Base-by-base conservation (phyloP, 1,284 basidiomycete species). In the Pisolithus thermaeus region DNA sequence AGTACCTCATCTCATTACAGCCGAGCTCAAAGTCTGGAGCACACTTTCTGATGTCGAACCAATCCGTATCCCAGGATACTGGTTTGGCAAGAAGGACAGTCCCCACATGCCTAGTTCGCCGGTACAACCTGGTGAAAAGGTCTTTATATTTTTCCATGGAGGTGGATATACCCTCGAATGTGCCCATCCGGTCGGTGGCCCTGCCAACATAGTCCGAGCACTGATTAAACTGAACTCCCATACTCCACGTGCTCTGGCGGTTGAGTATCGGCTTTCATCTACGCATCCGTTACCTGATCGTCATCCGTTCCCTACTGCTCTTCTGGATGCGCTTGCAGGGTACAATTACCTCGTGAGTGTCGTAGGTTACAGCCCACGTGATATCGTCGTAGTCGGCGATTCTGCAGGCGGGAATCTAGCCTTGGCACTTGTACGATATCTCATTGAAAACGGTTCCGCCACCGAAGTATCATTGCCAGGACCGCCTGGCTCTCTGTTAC, bases 341-440 rank as follows among this genome's bases (percentile, higher is more conserved):
- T 84, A 82, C 58, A 56, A 66, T 40, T 75, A 81, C 59, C 71
- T 80, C 6, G 69, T 81, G 28, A 57, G 72, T 16, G 58, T 57
- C 3, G 57, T 74, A 22, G 69, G 71, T 0, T 73, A 78, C 50
- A 53, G 61, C 1, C 72, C 77, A 7, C 58, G 68, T 5, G 69
- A 82, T 60, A 77, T 87, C 54, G 65, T 84, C 41, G 20, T 84
- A 7, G 66, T 59, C 3, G 83, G 83, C 7, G 81, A 84, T 61
- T 79, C 76, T 3, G 81, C 83, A 0, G 84, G 84, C 2, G 83
- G 74, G 0, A 78, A 83, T 59, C 69, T 84, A 8, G 75, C 76
- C 0, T 61, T 80, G 4, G 75, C 78, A 0, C 59, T 76, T 23
- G 62, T 61, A 7, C 68, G 70, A 2, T 76, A 76, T 54, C 63